Evolutionary conservation across 805 yeast genomes (phyloP), one percentile per base, ranked within the genome.

Genomic region (Alloascoidea africana): DNA sequence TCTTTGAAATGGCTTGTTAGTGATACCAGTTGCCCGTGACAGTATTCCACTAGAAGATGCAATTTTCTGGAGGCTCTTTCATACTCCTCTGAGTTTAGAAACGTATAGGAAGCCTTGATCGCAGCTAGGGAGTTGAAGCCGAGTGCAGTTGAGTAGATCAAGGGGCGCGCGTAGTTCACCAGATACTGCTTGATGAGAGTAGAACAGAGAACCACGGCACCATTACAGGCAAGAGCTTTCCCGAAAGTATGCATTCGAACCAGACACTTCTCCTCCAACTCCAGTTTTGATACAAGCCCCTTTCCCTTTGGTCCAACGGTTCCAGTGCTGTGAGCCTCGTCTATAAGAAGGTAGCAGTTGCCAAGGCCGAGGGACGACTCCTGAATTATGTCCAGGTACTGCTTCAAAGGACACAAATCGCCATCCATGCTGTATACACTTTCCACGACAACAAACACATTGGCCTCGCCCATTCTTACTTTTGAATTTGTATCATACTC

Each of bases 301-400:
- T 73, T 72, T 33, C 95, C 95, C 33, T 62, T 59, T 32, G 84
- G 81, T 16, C 95, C 95, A 53, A 82, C 64, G 6, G 94, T 94
- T 50, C 95, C 95, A 45, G 85, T 79, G 4, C 94, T 83, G 55
- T 84, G 95, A 5, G 94, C 94, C 54, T 84, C 95, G 53, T 84
- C 95, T 37, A 84, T 78, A 46, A 78, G 82, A 16, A 84, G 57
- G 46, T 78, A 80, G 50, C 83, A 77, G 44, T 78, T 79, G 55
- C 16, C 34, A 15, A 11, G 5, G 3, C 41, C 43, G 27, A 42
- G 32, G n/a, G n/a, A n/a, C 11, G 18, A 19, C 17, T 34, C 14
- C 8, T 39, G 37, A 16, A 38, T 14, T 5, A 27, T 14, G 4
- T 18, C 14, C 14, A 40, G 38, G n/a, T 43, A 23, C 14, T 34